Percentiles rank a stretch among this genome's conserved stretches.
Evolutionary conservation across 495 filamentous ascomycete species (phyloP).

Genomic region (Aspergillus ostianus): DNA sequence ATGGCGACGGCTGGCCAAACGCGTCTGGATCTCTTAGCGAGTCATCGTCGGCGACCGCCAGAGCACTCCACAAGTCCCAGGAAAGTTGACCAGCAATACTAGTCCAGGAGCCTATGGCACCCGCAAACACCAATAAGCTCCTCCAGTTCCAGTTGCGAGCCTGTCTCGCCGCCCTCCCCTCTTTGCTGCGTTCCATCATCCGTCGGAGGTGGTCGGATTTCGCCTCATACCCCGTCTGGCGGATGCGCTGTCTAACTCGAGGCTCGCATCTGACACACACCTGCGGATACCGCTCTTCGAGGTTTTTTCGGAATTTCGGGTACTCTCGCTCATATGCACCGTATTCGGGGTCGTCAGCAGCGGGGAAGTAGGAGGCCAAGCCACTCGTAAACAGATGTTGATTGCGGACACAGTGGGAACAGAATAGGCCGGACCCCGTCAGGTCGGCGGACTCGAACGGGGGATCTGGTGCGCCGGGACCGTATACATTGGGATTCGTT

Average conservation of each 20-base stretch:
- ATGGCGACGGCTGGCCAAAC: conserved; percentile 7
- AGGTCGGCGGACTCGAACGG: conserved; percentile 35
- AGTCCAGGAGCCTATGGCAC: conserved; percentile 52
- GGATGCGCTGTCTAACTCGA: conserved; percentile 60
- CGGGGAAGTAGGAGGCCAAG: conserved; percentile 68
- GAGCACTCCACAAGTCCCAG: conserved; percentile 38
- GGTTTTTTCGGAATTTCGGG: conserved; percentile 56
- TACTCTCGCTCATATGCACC: conserved; percentile 55
- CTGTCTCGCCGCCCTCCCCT: conserved; percentile 37
- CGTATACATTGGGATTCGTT: conserved; percentile 30
- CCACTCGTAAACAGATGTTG: conserved; percentile 69
- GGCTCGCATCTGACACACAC: conserved; percentile 76
- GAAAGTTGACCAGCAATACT: conserved; percentile 46
- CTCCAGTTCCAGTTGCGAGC: conserved; percentile 50
- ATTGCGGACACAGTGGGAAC: conserved; percentile 74
- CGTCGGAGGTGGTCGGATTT: conserved; percentile 74
- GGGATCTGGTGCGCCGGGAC: conserved; percentile 27
- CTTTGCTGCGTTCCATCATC: conserved; percentile 65
- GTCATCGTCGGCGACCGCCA: conserved; percentile 18
- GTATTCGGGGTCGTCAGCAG: conserved; percentile 63
- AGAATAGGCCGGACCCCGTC: conserved; percentile 62
- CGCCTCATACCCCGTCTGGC: conserved; percentile 69
- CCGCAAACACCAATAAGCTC: conserved; percentile 43
- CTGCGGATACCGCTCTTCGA: conserved; percentile 80
- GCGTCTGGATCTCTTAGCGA: conserved; percentile 15